Conservation (phyloP, 1,139 yeast genomes). For the Kodamaea arcana region DNA sequence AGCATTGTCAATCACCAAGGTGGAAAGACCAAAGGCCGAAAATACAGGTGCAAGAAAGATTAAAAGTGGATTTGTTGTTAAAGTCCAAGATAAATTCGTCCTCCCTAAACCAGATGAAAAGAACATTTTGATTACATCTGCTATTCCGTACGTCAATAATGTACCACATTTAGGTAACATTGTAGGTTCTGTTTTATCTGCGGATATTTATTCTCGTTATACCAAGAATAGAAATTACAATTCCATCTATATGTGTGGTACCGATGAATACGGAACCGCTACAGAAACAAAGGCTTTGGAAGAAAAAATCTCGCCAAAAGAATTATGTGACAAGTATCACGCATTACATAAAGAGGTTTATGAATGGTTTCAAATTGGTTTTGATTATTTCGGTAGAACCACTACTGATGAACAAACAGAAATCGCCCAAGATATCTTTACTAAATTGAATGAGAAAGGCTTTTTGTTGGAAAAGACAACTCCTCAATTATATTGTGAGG, state of each 20-base stretch:
- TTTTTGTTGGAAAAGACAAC: conserved; percentile 81
- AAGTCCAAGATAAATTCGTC: conserved; percentile 29
- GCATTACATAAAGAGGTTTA: conserved; percentile 82
- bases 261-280: conserved; percentile 99
- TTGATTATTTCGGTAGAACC: conserved; percentile 95
- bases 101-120: conserved; percentile 65
- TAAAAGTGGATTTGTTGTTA: conserved; percentile 37
- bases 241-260: conserved; percentile 86
- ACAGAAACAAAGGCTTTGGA: conserved; percentile 97
- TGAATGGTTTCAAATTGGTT: conserved; percentile 94
- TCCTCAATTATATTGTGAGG: conserved; percentile 87
- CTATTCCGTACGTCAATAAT: conserved; percentile 94
- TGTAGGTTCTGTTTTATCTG: conserved; percentile 89
- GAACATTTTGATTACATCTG: conserved; percentile 87
- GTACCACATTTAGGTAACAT: conserved; percentile 98
- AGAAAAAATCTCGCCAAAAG: conserved; percentile 82
- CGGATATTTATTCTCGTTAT: conserved; percentile 91
- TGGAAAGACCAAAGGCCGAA: conserved; percentile 43
- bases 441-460: conserved; percentile 67
- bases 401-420: conserved; percentile 89
- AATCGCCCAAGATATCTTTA: conserved; percentile 90
- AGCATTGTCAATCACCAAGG: conserved; percentile 37
- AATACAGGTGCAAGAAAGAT: conserved; percentile 58
- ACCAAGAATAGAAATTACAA: conserved; percentile 86
- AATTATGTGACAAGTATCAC: conserved; percentile 88